These are phyloP conservation scores for Elsinoe arachidis DNA, from an alignment of 2,329 filamentous ascomycete species.

Conservation along the genomic window DNA sequence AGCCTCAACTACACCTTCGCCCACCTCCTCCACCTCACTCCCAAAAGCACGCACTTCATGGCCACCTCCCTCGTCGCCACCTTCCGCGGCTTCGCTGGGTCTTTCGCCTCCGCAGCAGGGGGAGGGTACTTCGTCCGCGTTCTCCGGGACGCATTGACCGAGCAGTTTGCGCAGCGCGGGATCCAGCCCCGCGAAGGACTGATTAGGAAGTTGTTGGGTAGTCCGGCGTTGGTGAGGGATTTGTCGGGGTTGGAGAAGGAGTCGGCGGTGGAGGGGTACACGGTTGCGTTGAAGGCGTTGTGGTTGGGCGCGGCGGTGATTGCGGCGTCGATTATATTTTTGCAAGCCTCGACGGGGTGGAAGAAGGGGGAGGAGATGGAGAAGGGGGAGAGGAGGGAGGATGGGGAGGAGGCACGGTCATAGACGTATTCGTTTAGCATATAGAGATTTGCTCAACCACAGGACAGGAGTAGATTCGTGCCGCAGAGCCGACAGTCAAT, in stretches of 20 bases:
- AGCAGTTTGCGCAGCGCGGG: conserved; percentile 45
- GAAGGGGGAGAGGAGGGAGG: neutral
- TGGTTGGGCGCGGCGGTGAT: conserved; percentile 46
- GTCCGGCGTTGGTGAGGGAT: conserved; percentile 46
- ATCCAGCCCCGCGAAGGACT: conserved; percentile 36
- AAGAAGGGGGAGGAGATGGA: conserved; percentile 25
- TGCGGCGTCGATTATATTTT: conserved; percentile 39
- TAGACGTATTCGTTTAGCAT: too few species aligned
- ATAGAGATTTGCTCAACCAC: too few species aligned
- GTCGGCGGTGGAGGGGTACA: conserved; percentile 47
- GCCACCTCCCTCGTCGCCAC: conserved; percentile 68
- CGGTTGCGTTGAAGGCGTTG: conserved; percentile 44
- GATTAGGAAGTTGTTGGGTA: conserved; percentile 49
- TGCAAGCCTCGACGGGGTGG: conserved; percentile 55
- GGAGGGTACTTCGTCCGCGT: conserved; percentile 65
- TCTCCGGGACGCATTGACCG: conserved; percentile 47
- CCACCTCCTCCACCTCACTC: conserved; percentile 66
- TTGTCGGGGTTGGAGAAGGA: conserved; percentile 42
- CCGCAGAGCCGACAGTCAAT: too few species aligned
- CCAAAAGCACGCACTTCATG: conserved; percentile 60
- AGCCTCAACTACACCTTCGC: conserved; percentile 73
- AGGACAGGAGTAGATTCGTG: too few species aligned
- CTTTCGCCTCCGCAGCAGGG: conserved; percentile 70
- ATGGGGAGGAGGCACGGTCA: neutral
- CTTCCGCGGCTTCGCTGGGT: conserved; percentile 72